Conservation (phyloP, 768 basidiomycete species). For the Postia placenta region DNA sequence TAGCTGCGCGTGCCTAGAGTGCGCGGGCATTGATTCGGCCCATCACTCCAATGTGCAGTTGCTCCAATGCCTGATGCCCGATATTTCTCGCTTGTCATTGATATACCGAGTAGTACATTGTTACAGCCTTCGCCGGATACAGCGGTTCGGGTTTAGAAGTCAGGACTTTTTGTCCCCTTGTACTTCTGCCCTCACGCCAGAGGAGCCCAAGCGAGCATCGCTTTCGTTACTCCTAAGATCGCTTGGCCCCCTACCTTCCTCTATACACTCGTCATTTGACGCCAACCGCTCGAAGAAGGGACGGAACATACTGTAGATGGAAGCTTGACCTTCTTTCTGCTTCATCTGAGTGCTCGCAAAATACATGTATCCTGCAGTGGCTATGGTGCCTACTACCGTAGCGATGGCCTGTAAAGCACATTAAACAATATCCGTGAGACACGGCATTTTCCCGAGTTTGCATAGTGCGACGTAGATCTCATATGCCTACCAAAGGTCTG, state of each 20-base stretch:
- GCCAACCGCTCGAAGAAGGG: not conserved
- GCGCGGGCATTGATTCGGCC: not conserved
- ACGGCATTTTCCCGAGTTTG: not conserved
- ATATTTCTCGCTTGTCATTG: not conserved
- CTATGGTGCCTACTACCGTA: not conserved
- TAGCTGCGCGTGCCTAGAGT: not conserved
- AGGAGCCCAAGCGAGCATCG: constrained; percentile 8
- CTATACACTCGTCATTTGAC: not conserved
- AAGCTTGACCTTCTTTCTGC: constrained; percentile 14
- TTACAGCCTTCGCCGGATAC: not conserved
- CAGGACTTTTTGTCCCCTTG: constrained; percentile 12
- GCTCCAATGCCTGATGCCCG: not conserved
- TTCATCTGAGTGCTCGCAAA: constrained; percentile 13
- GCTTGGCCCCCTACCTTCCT: constrained; percentile 4
- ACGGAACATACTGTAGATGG: constrained; percentile 12
- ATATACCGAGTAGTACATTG: not conserved
- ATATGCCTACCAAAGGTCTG: not conserved
- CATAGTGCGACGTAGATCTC: too few species aligned
- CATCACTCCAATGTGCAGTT: not conserved
- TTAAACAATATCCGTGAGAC: not conserved
- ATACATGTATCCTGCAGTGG: constrained; percentile 15
- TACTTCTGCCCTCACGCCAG: constrained; percentile 9
- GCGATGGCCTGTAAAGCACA: constrained; percentile 5
- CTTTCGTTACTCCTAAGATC: constrained; percentile 4
- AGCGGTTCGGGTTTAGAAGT: not conserved